These are phyloP conservation scores for Fusarium decemcellulare DNA, from an alignment of 2,329 filamentous ascomycete genomes.

Conservation along the genomic window DNA sequence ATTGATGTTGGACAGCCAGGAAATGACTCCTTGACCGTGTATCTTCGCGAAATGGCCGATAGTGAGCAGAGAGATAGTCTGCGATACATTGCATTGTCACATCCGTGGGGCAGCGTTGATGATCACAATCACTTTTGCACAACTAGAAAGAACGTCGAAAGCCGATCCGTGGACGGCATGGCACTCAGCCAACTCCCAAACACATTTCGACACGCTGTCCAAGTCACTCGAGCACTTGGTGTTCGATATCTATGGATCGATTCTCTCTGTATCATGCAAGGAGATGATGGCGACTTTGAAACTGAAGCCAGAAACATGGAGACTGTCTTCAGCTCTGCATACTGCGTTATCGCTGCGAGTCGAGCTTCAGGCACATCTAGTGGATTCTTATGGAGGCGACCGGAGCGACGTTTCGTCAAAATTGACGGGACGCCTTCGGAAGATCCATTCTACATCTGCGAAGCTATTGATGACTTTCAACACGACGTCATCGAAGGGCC, in stretches of 20 bases:
- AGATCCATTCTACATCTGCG: slow-evolving; percentile 30
- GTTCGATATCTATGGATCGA: slow-evolving; percentile 26
- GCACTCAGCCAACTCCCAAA: neutral
- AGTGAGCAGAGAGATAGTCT: neutral
- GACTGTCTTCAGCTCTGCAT: slow-evolving; percentile 2
- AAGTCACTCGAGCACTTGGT: slow-evolving; percentile 4
- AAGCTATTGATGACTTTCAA: slow-evolving; percentile 33
- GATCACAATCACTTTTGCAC: slow-evolving; percentile 23
- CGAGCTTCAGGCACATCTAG: slow-evolving; percentile 14
- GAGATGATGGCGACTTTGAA: slow-evolving; percentile 2
- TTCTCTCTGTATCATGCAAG: slow-evolving; percentile 26
- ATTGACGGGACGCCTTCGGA: no score
- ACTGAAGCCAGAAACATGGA: slow-evolving; percentile 13
- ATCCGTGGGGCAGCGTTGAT: slow-evolving; percentile 17
- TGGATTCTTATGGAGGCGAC: slow-evolving; percentile 16
- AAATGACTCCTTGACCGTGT: no score
- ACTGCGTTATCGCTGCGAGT: slow-evolving; percentile 16
- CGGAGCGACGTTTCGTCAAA: slow-evolving; percentile 1
- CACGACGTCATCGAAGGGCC: slow-evolving; percentile 29
- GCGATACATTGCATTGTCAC: slow-evolving; percentile 27
- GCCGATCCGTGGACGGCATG: no score
- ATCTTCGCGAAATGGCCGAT: no score
- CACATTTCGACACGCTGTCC: slow-evolving; percentile 14
- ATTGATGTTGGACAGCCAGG: slow-evolving; percentile 4
- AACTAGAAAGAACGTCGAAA: slow-evolving; percentile 13